Conservation (phyloP, 116 monocot genomes). For the Dioscorea cayenensis region DNA sequence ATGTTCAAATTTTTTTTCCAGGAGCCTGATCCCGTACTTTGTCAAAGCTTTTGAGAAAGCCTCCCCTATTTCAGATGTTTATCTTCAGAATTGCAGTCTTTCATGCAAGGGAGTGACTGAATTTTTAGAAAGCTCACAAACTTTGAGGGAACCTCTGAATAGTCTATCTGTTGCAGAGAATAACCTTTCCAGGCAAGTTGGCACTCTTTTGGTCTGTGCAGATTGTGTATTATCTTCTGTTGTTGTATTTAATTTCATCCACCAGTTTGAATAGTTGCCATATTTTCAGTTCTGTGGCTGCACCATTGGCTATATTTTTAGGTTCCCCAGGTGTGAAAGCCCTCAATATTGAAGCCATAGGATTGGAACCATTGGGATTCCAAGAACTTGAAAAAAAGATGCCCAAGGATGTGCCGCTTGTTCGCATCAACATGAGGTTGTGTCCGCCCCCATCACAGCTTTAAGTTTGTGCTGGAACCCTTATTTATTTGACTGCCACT, state of each 20-base stretch:
- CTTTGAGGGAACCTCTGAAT: constrained; percentile 39
- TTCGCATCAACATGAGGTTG: constrained; percentile 79
- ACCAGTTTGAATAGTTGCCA: background rate
- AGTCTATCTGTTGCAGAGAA: constrained; percentile 82
- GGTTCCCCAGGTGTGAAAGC: constrained; percentile 32
- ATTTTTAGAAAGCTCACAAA: constrained; percentile 38
- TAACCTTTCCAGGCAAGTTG: constrained; percentile 65
- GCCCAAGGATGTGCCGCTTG: constrained; percentile 34
- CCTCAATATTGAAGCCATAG: constrained; percentile 86
- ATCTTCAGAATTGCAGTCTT: constrained; percentile 66
- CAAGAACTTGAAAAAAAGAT: constrained; percentile 53
- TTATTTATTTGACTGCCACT: background rate
- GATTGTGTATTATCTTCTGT: background rate
- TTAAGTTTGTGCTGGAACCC: background rate
- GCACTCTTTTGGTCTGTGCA: background rate
- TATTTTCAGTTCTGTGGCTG: constrained; percentile 55
- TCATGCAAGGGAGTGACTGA: constrained; percentile 53
- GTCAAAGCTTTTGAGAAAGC: constrained; percentile 26
- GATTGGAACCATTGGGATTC: constrained; percentile 64
- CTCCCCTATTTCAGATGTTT: constrained; percentile 42
- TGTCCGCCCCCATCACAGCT: background rate
- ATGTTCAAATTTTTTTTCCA: constrained; percentile 16
- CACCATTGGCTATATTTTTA: constrained; percentile 54
- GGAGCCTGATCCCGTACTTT: constrained; percentile 78
- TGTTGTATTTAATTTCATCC: background rate